A percentile compares a stretch with the other conserved stretches of the same genome.
These are phyloP conservation scores for Trametes gibbosa DNA, from an alignment of 768 basidiomycete species.

Conservation along the genomic window DNA sequence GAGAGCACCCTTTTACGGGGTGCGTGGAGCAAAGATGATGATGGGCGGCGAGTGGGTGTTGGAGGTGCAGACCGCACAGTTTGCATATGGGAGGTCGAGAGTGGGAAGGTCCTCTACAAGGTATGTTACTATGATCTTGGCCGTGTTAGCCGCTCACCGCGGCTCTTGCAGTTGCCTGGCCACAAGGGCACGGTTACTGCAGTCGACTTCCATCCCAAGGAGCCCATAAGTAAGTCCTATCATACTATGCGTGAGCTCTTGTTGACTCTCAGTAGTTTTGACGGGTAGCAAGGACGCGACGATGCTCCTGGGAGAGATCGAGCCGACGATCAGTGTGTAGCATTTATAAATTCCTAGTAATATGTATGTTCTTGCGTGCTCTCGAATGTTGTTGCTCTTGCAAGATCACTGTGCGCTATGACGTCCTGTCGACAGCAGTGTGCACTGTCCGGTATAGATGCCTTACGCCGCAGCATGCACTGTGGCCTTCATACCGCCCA, in stretches of 20 bases:
- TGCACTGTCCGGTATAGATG: too few species aligned
- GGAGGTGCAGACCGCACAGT: conserved; percentile 90
- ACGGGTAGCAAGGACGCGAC: conserved; percentile 93
- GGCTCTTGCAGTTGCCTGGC: conserved; percentile 67
- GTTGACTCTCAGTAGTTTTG: conserved; percentile 52
- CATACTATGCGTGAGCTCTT: conserved; percentile 32
- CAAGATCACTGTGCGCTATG: too few species aligned
- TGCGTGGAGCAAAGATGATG: conserved; percentile 87
- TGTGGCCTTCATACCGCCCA: too few species aligned
- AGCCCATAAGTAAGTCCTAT: conserved; percentile 78
- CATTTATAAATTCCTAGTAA: not conserved
- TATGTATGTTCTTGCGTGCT: not conserved
- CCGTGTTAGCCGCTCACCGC: not conserved
- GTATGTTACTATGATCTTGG: conserved; percentile 34
- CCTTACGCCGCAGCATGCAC: too few species aligned
- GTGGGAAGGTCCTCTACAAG: conserved; percentile 74
- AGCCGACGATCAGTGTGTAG: conserved; percentile 47
- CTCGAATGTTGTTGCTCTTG: too few species aligned
- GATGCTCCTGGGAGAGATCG: conserved; percentile 89
- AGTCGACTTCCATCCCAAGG: conserved; percentile 96
- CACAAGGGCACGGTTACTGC: conserved; percentile 95
- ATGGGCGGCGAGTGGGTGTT: conserved; percentile 77
- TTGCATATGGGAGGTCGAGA: conserved; percentile 85
- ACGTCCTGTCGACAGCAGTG: too few species aligned
- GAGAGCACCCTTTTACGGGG: conserved; percentile 83